These are phyloP conservation scores for Kodamaea derodonti DNA, from an alignment of 1,139 yeast genomes.

Conservation along the genomic window DNA sequence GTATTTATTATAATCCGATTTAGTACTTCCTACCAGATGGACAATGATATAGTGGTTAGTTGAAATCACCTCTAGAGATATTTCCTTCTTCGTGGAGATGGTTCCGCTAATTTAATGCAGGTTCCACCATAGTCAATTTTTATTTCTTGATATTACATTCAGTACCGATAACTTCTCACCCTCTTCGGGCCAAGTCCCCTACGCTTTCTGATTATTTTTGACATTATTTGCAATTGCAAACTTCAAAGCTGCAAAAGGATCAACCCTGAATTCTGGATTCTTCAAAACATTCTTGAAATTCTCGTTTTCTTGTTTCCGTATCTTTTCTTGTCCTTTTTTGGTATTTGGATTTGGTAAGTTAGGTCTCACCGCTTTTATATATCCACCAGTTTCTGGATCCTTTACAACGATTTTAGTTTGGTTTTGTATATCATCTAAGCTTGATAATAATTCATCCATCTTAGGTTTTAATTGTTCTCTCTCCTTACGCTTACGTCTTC, in stretches of 20 bases:
- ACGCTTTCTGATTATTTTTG: too few species aligned
- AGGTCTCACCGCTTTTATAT: conserved; percentile 19
- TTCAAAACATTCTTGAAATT: conserved; percentile 54
- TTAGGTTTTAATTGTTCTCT: conserved; percentile 63
- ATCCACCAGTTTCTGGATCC: conserved; percentile 11
- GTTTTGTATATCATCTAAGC: conserved; percentile 37
- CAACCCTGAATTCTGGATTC: conserved; percentile 46
- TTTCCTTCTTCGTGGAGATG: too few species aligned
- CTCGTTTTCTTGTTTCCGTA: conserved; percentile 51
- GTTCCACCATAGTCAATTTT: too few species aligned
- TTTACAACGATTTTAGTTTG: conserved; percentile 10
- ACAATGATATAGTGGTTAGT: too few species aligned
- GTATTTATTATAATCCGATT: too few species aligned
- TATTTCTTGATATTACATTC: too few species aligned
- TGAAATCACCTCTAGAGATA: too few species aligned
- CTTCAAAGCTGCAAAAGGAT: conserved; percentile 59
- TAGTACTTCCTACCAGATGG: too few species aligned
- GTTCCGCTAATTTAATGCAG: too few species aligned
- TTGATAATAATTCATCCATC: conserved; percentile 57
- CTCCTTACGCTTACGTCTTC: conserved; percentile 63
- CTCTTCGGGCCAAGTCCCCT: too few species aligned
- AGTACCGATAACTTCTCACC: conserved; percentile 1
- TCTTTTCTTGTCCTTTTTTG: conserved; percentile 51
- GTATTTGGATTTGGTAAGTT: conserved; percentile 57
- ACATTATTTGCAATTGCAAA: conserved; percentile 27